These are phyloP conservation scores for Syzygium syzygioides DNA, from an alignment of 441 rosid species.

Conservation along the genomic window DNA sequence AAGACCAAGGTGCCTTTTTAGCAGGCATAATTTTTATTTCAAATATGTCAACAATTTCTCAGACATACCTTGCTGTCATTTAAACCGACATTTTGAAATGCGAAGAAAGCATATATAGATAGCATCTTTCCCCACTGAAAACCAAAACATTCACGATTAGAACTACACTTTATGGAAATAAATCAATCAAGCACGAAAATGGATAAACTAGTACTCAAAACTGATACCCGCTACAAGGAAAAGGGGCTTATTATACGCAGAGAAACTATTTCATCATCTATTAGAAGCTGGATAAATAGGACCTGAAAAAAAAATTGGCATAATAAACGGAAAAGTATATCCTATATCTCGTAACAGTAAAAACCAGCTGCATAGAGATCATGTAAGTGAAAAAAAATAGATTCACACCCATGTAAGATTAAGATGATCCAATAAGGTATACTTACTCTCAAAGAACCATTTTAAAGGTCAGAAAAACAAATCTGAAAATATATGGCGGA, in stretches of 20 bases:
- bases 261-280: not conserved
- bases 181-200: not conserved
- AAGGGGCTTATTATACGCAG: not conserved
- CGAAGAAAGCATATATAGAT: slow-evolving; percentile 94
- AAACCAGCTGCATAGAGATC: slow-evolving; percentile 92
- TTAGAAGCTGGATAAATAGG: accelerated
- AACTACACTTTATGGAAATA: not conserved
- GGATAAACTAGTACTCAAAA: slow-evolving; percentile 7
- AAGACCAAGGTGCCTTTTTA: not conserved
- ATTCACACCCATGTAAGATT: not conserved
- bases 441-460: not conserved
- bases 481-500: slow-evolving; percentile 82
- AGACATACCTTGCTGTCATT: slow-evolving; percentile 53
- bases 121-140: slow-evolving; percentile 95
- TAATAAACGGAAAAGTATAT: not conserved
- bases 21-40: not conserved
- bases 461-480: not conserved
- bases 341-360: slow-evolving; percentile 79
- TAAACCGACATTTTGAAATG: slow-evolving; percentile 87
- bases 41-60: not conserved
- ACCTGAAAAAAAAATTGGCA: not conserved
- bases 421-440: not conserved
- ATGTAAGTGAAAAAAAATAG: slow-evolving; percentile 5
- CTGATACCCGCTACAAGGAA: not conserved
- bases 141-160: not conserved